A percentile compares a stretch with the other conserved stretches of the same genome.
Evolutionary conservation across 164 flowering plant species (phyloP).

Genomic region (Umbellularia californica): DNA sequence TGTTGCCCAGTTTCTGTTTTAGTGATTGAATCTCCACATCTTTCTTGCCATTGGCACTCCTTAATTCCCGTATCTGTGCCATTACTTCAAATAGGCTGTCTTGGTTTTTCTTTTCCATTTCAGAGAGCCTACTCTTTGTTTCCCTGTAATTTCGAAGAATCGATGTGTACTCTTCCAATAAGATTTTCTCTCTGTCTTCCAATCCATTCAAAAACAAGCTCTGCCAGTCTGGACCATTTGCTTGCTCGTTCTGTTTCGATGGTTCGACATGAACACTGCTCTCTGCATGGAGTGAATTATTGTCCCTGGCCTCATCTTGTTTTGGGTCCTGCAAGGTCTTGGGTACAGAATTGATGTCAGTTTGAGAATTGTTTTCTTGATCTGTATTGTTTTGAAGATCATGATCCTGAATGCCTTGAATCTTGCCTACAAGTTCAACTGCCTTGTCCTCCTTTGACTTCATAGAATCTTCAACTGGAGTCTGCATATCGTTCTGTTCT

Average conservation of each 20-base stretch:
- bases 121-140: slow-evolving; percentile 49
- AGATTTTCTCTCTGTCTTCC: slow-evolving; percentile 59
- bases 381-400: slow-evolving; percentile 4
- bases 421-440: slow-evolving; percentile 10
- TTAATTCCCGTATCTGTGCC: slow-evolving; percentile 47
- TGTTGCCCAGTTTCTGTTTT: slow-evolving; percentile 24
- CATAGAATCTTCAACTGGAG: not conserved
- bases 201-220: slow-evolving; percentile 38
- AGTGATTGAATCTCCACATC: slow-evolving; percentile 52
- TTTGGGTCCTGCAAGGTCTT: slow-evolving; percentile 11
- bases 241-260: slow-evolving; percentile 24
- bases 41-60: slow-evolving; percentile 37
- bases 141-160: slow-evolving; percentile 53
- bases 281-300: slow-evolving; percentile 14
- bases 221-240: slow-evolving; percentile 47
- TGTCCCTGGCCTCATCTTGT: slow-evolving; percentile 18
- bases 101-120: slow-evolving; percentile 48
- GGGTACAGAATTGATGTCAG: slow-evolving; percentile 8
- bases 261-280: slow-evolving; percentile 8
- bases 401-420: slow-evolving; percentile 7
- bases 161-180: slow-evolving; percentile 56
- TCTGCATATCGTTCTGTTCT: slow-evolving; percentile 4
- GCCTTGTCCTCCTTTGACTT: slow-evolving; percentile 13
- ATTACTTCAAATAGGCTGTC: slow-evolving; percentile 42
- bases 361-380: slow-evolving; percentile 12